Evolutionary conservation across 83 land plant genomes (phyloP).

Genomic region (Thuja plicata): DNA sequence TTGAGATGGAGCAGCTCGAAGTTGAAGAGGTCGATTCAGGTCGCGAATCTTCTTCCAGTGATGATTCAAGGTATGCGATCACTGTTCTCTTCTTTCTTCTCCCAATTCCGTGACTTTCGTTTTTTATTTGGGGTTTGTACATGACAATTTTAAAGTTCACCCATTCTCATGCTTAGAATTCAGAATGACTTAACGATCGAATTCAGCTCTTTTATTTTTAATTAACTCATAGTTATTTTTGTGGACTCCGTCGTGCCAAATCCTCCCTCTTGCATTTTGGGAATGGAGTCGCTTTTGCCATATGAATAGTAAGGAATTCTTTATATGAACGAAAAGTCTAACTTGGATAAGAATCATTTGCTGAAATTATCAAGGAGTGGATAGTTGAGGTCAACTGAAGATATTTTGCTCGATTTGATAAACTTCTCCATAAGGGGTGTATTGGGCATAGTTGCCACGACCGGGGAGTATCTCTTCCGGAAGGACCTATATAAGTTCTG

Average conservation of each 20-base stretch:
- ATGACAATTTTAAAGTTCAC: neutral
- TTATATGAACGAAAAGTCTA: neutral
- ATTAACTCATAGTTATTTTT: neutral
- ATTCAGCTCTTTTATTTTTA: neutral
- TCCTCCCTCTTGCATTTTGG: neutral
- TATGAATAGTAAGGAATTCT: neutral
- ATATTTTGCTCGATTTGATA: neutral
- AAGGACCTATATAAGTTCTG: neutral
- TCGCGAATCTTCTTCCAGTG: conserved; percentile 29
- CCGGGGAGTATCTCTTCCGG: neutral
- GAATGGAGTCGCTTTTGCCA: neutral
- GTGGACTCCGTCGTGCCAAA: neutral
- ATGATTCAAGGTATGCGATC: conserved; percentile 1
- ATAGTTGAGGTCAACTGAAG: neutral
- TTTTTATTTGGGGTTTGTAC: neutral
- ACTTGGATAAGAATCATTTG: neutral
- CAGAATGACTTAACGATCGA: neutral
- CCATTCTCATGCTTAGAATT: neutral
- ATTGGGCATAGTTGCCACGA: neutral
- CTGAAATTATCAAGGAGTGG: neutral
- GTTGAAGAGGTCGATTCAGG: conserved; percentile 57
- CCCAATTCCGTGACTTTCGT: neutral
- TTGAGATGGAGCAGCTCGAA: conserved; percentile 62
- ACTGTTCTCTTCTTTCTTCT: neutral
- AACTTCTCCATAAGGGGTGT: neutral